Base-by-base conservation (phyloP, 2,329 filamentous ascomycete species). In the Paramyrothecium sp. region DNA sequence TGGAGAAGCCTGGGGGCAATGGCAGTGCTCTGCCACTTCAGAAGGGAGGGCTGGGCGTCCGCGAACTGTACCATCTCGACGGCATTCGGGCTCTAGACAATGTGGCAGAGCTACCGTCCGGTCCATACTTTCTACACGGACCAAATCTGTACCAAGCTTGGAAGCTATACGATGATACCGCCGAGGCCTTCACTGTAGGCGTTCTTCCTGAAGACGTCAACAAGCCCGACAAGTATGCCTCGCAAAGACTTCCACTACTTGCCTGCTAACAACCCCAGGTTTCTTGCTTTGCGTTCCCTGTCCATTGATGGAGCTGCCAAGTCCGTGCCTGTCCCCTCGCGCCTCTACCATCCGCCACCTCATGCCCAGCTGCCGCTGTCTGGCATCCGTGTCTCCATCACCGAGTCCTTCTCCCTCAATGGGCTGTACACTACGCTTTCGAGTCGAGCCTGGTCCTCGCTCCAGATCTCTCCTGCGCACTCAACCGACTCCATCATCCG, bases 391-490 rank as follows among this genome's bases (percentile, higher is more conserved):
- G 56, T 77, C 3, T 64, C 72, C 21, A 58, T 78, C 12, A 66
- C 69, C 19, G 75, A 78, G 38, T 60, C 65, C 3, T 60, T 70
- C 34, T 64, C 70, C 3, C 56, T 78, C 0, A 60, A 66, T n/a
- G 87, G 87, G 2, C 68, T 87, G 0, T 76, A 77, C 13, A 87
- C 83, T 0, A 77, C 77, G 1, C 75, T 81, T 33, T 87, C 86
- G 0, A 88, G 85, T 55, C 74, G 82, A 33, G 81, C 85, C 2
- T 89, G 81, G 76, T 79, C 78, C 21, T 71, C 79, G 34, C 69
- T 89, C 3, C 82, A 85, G 55, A 72, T 75, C 1, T 65, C 75
- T 3, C 72, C 76, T 0, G 67, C 66, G 3, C 75, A 70, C 2
- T 65, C 63, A 3, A 86, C 82, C 2, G 80, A 82, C 0, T 65